These are phyloP conservation scores for Pontederia crassipes DNA, from an alignment of 176 grass and related monocot genomes.

Conservation along the genomic window DNA sequence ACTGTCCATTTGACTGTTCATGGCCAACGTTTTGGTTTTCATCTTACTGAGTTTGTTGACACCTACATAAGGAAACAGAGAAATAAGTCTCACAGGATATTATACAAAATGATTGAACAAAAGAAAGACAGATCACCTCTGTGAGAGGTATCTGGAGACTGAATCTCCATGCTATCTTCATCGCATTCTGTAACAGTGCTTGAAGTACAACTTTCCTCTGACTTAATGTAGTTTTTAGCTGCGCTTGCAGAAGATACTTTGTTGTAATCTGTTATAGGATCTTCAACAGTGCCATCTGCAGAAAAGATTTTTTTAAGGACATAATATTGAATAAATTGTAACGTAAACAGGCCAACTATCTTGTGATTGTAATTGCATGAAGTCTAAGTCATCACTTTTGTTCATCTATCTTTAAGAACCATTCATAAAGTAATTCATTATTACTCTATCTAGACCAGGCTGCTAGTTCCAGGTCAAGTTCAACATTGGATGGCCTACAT, in stretches of 20 bases:
- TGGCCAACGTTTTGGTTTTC: conserved; percentile 3
- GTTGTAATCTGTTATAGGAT: conserved; percentile 32
- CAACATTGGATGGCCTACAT: too few relatives aligned
- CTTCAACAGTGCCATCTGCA: conserved; percentile 49
- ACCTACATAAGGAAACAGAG: background rate
- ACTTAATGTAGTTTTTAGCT: conserved; percentile 29
- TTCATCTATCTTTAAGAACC: too few relatives aligned
- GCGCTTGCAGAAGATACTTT: conserved; percentile 14
- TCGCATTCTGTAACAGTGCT: conserved; percentile 20
- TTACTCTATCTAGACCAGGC: too few relatives aligned
- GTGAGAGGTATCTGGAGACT: conserved; percentile 18
- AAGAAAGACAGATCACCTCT: conserved; percentile 33
- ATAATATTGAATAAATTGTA: too few relatives aligned
- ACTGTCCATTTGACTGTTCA: background rate
- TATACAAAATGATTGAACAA: background rate
- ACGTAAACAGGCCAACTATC: too few relatives aligned
- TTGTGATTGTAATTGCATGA: too few relatives aligned
- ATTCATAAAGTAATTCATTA: too few relatives aligned
- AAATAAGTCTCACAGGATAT: background rate
- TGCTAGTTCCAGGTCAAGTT: too few relatives aligned
- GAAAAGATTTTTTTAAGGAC: background rate
- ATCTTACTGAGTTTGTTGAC: background rate
- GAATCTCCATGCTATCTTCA: conserved; percentile 41
- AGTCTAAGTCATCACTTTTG: too few relatives aligned
- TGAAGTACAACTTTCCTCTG: conserved; percentile 34